Percentiles rank a stretch among this genome's conserved stretches.
phyloP scores from a whole-genome alignment of 2,329 filamentous ascomycete species.

The Coniochaeta prunicola region DNA sequence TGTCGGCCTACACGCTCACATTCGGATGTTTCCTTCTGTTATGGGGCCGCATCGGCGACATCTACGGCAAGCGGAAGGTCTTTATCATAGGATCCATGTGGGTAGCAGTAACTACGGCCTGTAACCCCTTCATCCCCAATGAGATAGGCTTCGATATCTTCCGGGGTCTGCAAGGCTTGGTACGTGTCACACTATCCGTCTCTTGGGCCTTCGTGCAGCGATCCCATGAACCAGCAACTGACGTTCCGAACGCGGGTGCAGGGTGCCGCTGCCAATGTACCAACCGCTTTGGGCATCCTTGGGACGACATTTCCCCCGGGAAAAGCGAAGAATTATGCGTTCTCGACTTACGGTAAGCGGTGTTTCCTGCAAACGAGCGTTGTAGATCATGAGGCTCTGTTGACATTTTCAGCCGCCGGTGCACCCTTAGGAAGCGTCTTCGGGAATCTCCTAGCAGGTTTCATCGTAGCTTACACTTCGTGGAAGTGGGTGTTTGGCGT shows the following conservation, averaged over 20 bases:
- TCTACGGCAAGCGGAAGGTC: slow-evolving; percentile 58
- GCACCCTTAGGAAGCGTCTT: slow-evolving; percentile 57
- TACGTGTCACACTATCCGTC: slow-evolving; percentile 13
- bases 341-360: slow-evolving; percentile 49
- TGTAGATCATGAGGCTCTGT: background rate
- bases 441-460: slow-evolving; percentile 57
- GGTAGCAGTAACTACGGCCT: slow-evolving; percentile 50
- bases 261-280: slow-evolving; percentile 62
- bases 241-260: slow-evolving; percentile 13
- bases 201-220: background rate
- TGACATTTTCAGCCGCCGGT: slow-evolving; percentile 40
- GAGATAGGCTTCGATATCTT: slow-evolving; percentile 64
- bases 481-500: slow-evolving; percentile 66
- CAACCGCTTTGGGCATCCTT: slow-evolving; percentile 63
- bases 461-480: slow-evolving; percentile 53
- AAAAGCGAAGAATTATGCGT: slow-evolving; percentile 64
- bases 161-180: slow-evolving; percentile 57
- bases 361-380: background rate
- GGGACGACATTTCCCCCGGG: slow-evolving; percentile 61
- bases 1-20: slow-evolving; percentile 57
- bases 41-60: slow-evolving; percentile 61
- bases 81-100: slow-evolving; percentile 59
- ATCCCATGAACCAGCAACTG: background rate
- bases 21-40: slow-evolving; percentile 63
- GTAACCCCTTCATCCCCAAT: slow-evolving; percentile 56